Evolutionary conservation across 139 green algal genomes (phyloP).

Genomic region (Raphidocelis subcapitata): DNA sequence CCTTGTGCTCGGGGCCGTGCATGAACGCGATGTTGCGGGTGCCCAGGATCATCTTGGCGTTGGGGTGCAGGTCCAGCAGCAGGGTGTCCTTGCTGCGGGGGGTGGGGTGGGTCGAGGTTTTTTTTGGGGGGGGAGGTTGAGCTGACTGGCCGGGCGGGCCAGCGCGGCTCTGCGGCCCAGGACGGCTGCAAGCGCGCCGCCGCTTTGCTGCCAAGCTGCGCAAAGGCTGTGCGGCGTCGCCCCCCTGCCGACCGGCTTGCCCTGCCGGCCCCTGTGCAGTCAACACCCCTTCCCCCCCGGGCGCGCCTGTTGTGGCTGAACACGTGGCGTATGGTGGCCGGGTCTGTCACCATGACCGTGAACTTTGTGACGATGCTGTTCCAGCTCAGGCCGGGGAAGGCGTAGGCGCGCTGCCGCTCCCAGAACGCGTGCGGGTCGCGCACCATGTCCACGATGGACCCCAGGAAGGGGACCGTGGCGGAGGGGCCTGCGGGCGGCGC

Average conservation of each 20-base stretch:
- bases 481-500: conserved; percentile 38
- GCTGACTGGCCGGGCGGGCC: no score
- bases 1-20: conserved; percentile 78
- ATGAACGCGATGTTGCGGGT: conserved; percentile 83
- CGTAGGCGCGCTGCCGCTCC: conserved; percentile 54
- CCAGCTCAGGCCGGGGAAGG: conserved; percentile 66
- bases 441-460: conserved; percentile 80
- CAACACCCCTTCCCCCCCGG: no score
- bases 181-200: no score
- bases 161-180: no score
- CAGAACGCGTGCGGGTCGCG: conserved; percentile 68
- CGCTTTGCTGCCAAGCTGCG: no score
- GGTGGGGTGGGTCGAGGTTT: no score
- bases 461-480: conserved; percentile 65
- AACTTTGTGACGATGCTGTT: conserved; percentile 76
- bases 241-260: no score
- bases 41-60: conserved; percentile 75
- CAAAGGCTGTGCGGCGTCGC: no score
- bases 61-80: conserved; percentile 73
- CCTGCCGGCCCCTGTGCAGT: no score
- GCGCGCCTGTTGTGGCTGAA: conserved; percentile 58
- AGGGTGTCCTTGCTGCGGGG: no score
- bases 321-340: conserved; percentile 60
- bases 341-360: conserved; percentile 81
- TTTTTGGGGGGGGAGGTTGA: no score